phyloP scores from a whole-genome alignment of 192 early-diverging fungal species.

The Coemansia sp. region DNA sequence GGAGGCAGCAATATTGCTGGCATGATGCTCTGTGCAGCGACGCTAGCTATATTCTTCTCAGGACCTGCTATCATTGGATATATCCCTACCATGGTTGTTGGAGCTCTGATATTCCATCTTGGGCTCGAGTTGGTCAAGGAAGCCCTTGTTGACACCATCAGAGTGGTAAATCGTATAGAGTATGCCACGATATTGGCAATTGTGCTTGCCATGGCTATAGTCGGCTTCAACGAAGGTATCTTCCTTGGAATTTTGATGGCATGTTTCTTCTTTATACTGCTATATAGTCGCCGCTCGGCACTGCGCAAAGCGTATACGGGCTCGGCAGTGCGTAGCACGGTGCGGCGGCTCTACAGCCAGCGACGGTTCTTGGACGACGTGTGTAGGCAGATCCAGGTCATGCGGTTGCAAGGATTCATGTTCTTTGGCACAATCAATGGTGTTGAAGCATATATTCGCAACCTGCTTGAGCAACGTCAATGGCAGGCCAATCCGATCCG shows the following conservation, averaged over 20 bases:
- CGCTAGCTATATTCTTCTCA: constrained; percentile 72
- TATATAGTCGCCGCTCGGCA: constrained; percentile 64
- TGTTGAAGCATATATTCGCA: constrained; percentile 70
- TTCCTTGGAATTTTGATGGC: constrained; percentile 90
- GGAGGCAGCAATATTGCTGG: constrained; percentile 86
- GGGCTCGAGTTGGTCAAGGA: constrained; percentile 93
- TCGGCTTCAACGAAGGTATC: constrained; percentile 98
- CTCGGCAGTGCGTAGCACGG: constrained; percentile 75
- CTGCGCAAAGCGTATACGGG: constrained; percentile 68
- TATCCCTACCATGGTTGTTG: constrained; percentile 94
- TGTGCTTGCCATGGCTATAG: constrained; percentile 78
- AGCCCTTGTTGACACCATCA: constrained; percentile 83
- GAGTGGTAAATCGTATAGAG: constrained; percentile 81
- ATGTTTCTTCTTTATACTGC: constrained; percentile 91
- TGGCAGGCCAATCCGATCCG: constrained; percentile 74
- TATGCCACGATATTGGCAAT: constrained; percentile 88
- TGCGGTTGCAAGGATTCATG: constrained; percentile 92
- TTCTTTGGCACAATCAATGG: constrained; percentile 95
- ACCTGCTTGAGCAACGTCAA: constrained; percentile 60
- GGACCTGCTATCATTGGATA: constrained; percentile 87
- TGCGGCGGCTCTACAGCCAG: constrained; percentile 85
- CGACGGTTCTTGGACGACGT: constrained; percentile 82
- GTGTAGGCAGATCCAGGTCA: constrained; percentile 80
- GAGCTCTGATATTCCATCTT: constrained; percentile 93
- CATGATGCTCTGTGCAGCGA: constrained; percentile 73